These are phyloP conservation scores for Aulographum hederae DNA, from an alignment of 2,329 filamentous ascomycete species.

Conservation along the genomic window DNA sequence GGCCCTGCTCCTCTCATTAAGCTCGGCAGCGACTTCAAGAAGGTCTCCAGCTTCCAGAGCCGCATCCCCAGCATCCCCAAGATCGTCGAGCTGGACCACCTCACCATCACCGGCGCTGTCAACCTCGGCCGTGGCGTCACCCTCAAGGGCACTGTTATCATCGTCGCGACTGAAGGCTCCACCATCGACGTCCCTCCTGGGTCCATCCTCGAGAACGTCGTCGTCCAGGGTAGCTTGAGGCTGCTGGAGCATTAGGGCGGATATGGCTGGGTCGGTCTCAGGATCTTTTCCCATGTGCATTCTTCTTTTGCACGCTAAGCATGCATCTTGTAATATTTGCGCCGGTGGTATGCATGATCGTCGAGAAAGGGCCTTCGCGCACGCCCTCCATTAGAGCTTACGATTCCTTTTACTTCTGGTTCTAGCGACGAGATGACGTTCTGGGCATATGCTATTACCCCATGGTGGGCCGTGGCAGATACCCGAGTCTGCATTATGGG, in stretches of 20 bases:
- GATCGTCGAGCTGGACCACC: constrained; percentile 81
- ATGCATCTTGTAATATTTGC: too few relatives aligned
- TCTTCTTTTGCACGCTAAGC: too few relatives aligned
- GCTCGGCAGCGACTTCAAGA: constrained; percentile 98
- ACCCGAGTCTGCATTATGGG: too few relatives aligned
- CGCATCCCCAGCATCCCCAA: constrained; percentile 75
- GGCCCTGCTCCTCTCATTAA: constrained; percentile 96
- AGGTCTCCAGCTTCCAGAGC: constrained; percentile 93
- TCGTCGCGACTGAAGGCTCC: constrained; percentile 91
- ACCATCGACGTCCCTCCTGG: constrained; percentile 96
- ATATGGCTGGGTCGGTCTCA: too few relatives aligned
- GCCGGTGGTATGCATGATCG: too few relatives aligned
- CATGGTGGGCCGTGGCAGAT: too few relatives aligned
- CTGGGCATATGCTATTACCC: too few relatives aligned
- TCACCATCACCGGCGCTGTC: constrained; percentile 94
- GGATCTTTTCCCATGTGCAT: too few relatives aligned
- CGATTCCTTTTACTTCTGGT: too few relatives aligned
- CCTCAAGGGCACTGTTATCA: constrained; percentile 96
- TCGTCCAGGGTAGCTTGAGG: constrained; percentile 89
- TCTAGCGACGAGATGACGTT: too few relatives aligned
- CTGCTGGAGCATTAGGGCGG: constrained; percentile 53
- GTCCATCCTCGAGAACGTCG: constrained; percentile 94
- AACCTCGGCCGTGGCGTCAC: constrained; percentile 92
- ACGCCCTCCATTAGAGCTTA: too few relatives aligned
- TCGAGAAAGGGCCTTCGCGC: too few relatives aligned